These are phyloP conservation scores for Erysimum cheiranthoides DNA, from an alignment of 345 rosid genomes.

Conservation along the genomic window DNA sequence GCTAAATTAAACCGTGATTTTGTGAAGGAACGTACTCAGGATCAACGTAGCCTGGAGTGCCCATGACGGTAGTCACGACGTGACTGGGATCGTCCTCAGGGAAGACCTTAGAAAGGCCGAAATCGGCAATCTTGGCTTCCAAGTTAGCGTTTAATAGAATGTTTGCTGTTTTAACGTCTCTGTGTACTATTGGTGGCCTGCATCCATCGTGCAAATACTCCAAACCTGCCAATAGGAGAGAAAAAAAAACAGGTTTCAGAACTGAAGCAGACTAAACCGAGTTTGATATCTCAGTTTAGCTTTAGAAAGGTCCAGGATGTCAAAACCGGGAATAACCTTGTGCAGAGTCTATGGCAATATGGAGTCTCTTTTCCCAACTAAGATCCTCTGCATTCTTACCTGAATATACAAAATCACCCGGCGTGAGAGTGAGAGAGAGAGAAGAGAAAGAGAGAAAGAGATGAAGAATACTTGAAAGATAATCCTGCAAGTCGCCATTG, in stretches of 20 bases:
- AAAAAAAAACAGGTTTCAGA: neutral
- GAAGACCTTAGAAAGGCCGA: constrained; percentile 47
- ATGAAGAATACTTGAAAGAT: constrained; percentile 40
- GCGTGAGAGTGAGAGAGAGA: too few relatives aligned
- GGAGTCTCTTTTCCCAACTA: constrained; percentile 61
- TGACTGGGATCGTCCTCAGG: constrained; percentile 40
- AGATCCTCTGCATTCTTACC: constrained; percentile 26
- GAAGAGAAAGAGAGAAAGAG: neutral
- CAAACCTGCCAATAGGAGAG: constrained; percentile 3
- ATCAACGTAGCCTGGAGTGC: constrained; percentile 47
- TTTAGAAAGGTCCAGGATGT: neutral
- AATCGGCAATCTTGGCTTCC: constrained; percentile 53
- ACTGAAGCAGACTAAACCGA: neutral
- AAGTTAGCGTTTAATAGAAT: constrained; percentile 39
- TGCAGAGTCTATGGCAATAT: constrained; percentile 56
- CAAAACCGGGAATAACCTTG: constrained; percentile 50
- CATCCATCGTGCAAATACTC: constrained; percentile 41
- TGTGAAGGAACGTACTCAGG: constrained; percentile 27
- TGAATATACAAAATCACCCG: too few relatives aligned
- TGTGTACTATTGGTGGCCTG: constrained; percentile 41
- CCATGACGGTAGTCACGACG: constrained; percentile 38
- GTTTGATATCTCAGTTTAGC: neutral
- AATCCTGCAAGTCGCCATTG: constrained; percentile 45
- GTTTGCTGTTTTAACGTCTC: constrained; percentile 41
- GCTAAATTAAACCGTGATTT: neutral